phyloP scores from a whole-genome alignment of 164 flowering plant species.

The Cinnamomum chago region DNA sequence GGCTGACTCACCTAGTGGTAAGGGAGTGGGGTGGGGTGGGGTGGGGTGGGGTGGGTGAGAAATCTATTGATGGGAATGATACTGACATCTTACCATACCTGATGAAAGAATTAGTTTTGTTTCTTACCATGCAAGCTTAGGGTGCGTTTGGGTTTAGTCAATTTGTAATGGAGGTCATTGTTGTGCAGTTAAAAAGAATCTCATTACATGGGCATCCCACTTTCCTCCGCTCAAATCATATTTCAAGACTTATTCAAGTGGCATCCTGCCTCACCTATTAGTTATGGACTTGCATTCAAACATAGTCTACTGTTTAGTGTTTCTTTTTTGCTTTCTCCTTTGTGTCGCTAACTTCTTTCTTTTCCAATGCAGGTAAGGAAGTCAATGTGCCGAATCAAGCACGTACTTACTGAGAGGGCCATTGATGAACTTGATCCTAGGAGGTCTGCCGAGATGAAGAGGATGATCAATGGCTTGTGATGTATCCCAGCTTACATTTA shows the following conservation, averaged over 20 bases:
- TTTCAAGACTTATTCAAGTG: neutral
- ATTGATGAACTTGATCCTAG: slow-evolving; percentile 89
- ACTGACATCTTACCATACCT: too few relatives aligned
- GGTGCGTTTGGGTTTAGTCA: too few relatives aligned
- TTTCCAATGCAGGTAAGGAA: slow-evolving; percentile 68
- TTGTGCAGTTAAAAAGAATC: too few relatives aligned
- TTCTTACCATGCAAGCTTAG: too few relatives aligned
- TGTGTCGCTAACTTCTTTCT: neutral
- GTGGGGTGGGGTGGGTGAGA: too few relatives aligned
- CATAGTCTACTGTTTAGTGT: neutral
- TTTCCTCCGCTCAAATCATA: neutral
- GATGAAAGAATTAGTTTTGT: too few relatives aligned
- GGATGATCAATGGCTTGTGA: slow-evolving; percentile 83
- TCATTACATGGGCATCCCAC: neutral
- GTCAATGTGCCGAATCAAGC: slow-evolving; percentile 97
- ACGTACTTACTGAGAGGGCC: slow-evolving; percentile 93
- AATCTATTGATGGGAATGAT: too few relatives aligned
- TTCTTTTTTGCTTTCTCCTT: neutral
- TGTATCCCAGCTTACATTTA: neutral
- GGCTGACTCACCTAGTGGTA: too few relatives aligned
- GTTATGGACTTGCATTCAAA: neutral
- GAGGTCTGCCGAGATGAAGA: slow-evolving; percentile 94
- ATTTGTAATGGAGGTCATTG: too few relatives aligned
- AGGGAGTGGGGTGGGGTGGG: too few relatives aligned
- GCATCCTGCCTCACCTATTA: neutral